Evolutionary conservation across 805 yeast species (phyloP).

Genomic region (Schwanniomyces yamadae): DNA sequence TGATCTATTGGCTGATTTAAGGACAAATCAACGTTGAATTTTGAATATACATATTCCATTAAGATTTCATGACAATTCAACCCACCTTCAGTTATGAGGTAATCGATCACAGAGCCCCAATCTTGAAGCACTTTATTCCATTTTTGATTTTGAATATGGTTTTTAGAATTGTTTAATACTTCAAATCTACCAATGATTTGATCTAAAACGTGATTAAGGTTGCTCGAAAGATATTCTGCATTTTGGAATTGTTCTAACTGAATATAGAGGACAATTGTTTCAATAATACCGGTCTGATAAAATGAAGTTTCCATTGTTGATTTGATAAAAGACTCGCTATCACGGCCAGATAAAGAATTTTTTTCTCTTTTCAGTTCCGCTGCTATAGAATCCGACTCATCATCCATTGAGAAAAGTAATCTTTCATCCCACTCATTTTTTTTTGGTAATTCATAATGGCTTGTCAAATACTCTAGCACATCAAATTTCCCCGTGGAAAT

Average conservation of each 20-base stretch:
- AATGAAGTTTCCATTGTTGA: conserved; percentile 18
- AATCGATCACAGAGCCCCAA: conserved; percentile 29
- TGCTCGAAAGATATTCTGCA: conserved; percentile 32
- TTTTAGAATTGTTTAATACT: conserved; percentile 15
- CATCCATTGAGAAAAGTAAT: conserved; percentile 17
- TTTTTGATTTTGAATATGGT: conserved; percentile 30
- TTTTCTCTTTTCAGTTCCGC: conserved; percentile 17
- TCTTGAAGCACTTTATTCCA: conserved; percentile 33
- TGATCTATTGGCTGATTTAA: conserved; percentile 3
- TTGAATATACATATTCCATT: conserved; percentile 27
- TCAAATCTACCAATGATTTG: conserved; percentile 29
- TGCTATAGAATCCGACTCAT: conserved; percentile 16
- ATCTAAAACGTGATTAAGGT: conserved; percentile 28
- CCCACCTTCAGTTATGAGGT: conserved; percentile 36
- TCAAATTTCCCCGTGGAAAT: conserved; percentile 39
- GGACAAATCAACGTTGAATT: too few relatives aligned
- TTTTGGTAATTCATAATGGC: conserved; percentile 30
- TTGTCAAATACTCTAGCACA: conserved; percentile 33
- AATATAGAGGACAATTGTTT: conserved; percentile 33
- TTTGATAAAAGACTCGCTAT: conserved; percentile 25
- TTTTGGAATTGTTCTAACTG: conserved; percentile 43
- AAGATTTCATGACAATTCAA: conserved; percentile 37
- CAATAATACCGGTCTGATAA: conserved; percentile 31
- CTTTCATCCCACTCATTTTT: conserved; percentile 29
- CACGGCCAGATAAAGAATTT: conserved; percentile 21